Conservation (phyloP, 495 filamentous ascomycete genomes). For the Apodospora peruviana region DNA sequence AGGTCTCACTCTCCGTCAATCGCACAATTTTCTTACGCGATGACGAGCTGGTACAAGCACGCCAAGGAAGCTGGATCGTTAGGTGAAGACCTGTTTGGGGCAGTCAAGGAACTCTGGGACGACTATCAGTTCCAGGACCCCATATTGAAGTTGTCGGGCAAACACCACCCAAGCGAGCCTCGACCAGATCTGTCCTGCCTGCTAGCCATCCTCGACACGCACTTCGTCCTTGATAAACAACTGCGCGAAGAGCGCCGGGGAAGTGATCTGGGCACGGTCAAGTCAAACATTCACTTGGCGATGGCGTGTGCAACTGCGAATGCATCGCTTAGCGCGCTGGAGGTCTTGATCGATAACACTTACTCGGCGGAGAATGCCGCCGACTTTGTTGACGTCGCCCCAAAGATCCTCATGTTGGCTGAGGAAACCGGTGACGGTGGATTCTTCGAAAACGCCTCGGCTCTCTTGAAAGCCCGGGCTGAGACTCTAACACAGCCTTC, state of each 20-base stretch:
- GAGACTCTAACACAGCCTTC: background rate
- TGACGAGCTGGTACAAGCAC: conserved; percentile 8
- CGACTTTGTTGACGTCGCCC: background rate
- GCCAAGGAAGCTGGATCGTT: background rate
- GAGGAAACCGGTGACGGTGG: background rate
- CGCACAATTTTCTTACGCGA: background rate
- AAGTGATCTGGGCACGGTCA: background rate
- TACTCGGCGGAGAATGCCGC: background rate
- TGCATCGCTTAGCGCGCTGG: background rate
- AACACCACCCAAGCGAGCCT: background rate
- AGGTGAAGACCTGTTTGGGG: background rate
- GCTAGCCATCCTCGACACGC: conserved; percentile 1
- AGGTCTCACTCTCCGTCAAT: conserved; percentile 1
- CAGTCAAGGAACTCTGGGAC: conserved; percentile 3
- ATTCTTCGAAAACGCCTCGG: background rate
- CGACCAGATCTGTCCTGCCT: background rate
- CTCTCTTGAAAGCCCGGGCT: background rate
- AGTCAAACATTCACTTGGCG: background rate
- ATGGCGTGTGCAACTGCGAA: conserved; percentile 3
- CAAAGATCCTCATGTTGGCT: background rate
- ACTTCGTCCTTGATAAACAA: background rate
- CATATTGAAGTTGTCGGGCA: background rate
- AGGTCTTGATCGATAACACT: background rate
- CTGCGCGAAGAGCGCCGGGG: background rate
- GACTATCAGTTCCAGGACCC: background rate